Evolutionary conservation across 148 eudicot genomes (phyloP), one percentile per base, ranked within the genome.

Genomic region (Simmondsia chinensis): DNA sequence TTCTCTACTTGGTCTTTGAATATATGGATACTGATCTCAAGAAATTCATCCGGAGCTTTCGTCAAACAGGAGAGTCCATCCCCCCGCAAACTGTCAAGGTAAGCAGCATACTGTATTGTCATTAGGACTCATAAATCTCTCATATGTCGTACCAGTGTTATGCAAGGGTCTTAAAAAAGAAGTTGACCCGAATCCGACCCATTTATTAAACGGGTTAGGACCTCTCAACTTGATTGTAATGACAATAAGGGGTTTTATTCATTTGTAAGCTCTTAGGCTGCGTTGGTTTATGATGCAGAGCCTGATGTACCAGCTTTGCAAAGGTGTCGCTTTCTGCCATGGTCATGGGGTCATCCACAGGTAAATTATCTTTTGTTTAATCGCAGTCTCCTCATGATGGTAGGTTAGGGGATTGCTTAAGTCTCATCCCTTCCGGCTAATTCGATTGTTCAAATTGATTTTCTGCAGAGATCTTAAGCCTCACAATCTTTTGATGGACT

Each of bases 401-500:
- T n/a, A n/a, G n/a, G n/a, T n/a, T n/a, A n/a, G n/a, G n/a, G n/a
- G n/a, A n/a, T n/a, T n/a, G n/a, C n/a, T n/a, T n/a, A n/a, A n/a
- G n/a, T n/a, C n/a, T n/a, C 8, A 29, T 40, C 7, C 7, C 11
- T 17, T 9, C 30, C 30, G 5, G 5, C 30, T 4, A 27, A 27
- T 2, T 28, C 5, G 2, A 29, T 46, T 0, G 25, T 18, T 45
- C 2, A 14, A 2, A 13, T 14, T 39, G 15, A 7, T 29, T 18
- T 31, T 16, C 4, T 18, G 15, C 58, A 88, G 97, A 76, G 97
- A 89, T 26, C 94, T 89, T 19, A 89, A 89, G 69, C 97, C 97
- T 4, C 97, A 91, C 71, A 91, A 91, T 74, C 95, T 91, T 14
- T 64, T 85, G 81, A 85, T 91, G 97, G 97, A 85, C 44, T 79